These are phyloP conservation scores for Xylaria sp. DNA, from an alignment of 2,329 filamentous ascomycete genomes.

Conservation along the genomic window DNA sequence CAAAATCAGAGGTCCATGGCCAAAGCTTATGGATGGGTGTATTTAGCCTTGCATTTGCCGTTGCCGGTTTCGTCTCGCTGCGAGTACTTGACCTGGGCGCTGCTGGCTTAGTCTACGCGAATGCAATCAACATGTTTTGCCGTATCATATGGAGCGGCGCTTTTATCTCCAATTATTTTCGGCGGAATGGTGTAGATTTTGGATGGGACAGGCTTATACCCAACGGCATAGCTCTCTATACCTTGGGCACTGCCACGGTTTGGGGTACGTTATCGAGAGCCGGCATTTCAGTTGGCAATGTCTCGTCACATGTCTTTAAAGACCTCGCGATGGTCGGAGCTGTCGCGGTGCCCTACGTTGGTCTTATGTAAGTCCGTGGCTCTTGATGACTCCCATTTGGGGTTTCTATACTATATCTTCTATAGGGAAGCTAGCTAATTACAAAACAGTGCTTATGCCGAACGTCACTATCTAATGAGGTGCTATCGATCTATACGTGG, in stretches of 20 bases:
- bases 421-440: slow-evolving; percentile 31
- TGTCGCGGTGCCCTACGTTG: slow-evolving; percentile 63
- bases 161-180: slow-evolving; percentile 78
- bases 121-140: slow-evolving; percentile 88
- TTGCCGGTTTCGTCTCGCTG: slow-evolving; percentile 79
- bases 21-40: slow-evolving; percentile 87
- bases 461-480: slow-evolving; percentile 64
- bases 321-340: slow-evolving; percentile 61
- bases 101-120: slow-evolving; percentile 83
- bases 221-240: slow-evolving; percentile 55
- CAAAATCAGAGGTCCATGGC: slow-evolving; percentile 74
- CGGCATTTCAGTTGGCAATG: slow-evolving; percentile 45
- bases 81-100: slow-evolving; percentile 77
- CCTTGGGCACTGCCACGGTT: slow-evolving; percentile 57
- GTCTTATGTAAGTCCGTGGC: slow-evolving; percentile 67
- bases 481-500: slow-evolving; percentile 60
- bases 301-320: slow-evolving; percentile 50
- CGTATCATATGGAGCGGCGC: slow-evolving; percentile 81
- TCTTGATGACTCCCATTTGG: slow-evolving; percentile 22
- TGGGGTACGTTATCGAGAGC: slow-evolving; percentile 50
- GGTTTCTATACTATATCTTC: slow-evolving; percentile 36
- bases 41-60: slow-evolving; percentile 82
- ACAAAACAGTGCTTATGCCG: slow-evolving; percentile 60
- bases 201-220: slow-evolving; percentile 57
- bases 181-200: slow-evolving; percentile 56